Evolutionary conservation across 2,329 filamentous ascomycete genomes (phyloP).

Genomic region (Neoarthrinium moseri): DNA sequence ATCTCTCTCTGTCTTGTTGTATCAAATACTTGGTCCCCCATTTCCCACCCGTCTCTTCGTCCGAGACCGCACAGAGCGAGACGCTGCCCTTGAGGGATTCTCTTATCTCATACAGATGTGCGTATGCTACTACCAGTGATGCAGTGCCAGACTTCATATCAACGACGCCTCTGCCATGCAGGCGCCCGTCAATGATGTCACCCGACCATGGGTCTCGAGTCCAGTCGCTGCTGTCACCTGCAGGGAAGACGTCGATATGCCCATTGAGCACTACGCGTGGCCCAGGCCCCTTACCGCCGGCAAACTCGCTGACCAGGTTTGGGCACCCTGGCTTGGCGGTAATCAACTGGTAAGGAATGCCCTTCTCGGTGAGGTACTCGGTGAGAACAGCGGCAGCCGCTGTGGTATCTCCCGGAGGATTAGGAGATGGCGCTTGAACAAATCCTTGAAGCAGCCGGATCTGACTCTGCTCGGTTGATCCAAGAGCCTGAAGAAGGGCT

Average conservation of each 20-base stretch:
- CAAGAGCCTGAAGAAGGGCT: too few relatives aligned
- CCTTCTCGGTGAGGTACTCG: not conserved
- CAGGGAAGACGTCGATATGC: not conserved
- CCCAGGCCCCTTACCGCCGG: not conserved
- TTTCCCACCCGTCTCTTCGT: constrained; percentile 2
- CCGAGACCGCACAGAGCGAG: not conserved
- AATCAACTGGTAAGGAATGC: not conserved
- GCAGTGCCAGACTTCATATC: constrained; percentile 4
- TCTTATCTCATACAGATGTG: not conserved
- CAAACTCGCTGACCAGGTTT: constrained; percentile 1
- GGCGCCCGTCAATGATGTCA: not conserved
- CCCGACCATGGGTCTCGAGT: constrained; percentile 1
- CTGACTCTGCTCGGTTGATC: too few relatives aligned
- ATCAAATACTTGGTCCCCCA: constrained; percentile 1
- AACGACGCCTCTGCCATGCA: not conserved
- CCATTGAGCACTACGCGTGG: not conserved
- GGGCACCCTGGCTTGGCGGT: not conserved
- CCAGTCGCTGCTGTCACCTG: not conserved
- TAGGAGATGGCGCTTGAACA: not conserved
- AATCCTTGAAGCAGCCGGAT: not conserved
- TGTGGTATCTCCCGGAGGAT: not conserved
- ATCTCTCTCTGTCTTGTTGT: not conserved
- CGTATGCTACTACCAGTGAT: not conserved
- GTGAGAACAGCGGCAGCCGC: not conserved
- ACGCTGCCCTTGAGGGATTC: not conserved